Evolutionary conservation across 2,329 filamentous ascomycete genomes (phyloP).

Genomic region (Diaporthe velutina): DNA sequence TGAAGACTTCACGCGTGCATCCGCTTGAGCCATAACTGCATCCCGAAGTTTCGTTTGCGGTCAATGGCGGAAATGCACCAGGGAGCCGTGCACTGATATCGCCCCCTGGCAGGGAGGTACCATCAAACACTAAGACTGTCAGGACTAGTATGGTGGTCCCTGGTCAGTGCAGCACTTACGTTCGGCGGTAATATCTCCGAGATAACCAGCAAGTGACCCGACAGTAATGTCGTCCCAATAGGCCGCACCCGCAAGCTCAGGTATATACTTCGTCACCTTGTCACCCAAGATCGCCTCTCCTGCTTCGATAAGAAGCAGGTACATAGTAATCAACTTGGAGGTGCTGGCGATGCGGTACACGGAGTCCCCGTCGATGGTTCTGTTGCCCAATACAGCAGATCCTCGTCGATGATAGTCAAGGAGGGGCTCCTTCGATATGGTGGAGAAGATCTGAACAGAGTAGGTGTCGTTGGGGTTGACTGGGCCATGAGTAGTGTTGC

Average conservation of each 20-base stretch:
- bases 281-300: not conserved
- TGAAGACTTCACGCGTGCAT: not conserved
- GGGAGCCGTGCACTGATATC: not conserved
- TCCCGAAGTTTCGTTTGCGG: not conserved
- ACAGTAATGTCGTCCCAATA: not conserved
- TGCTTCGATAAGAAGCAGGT: not conserved
- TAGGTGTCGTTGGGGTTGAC: not conserved
- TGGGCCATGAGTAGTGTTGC: not conserved
- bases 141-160: not conserved
- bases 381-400: not conserved
- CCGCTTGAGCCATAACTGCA: not conserved
- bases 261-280: not conserved
- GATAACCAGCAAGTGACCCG: not conserved
- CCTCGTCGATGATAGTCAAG: not conserved
- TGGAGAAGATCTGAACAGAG: not conserved
- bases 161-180: not conserved
- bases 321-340: not conserved
- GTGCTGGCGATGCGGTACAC: not conserved
- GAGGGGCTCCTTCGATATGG: not conserved
- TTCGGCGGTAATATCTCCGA: not conserved
- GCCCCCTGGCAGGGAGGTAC: not conserved
- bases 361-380: not conserved
- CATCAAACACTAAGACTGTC: not conserved
- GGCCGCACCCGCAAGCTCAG: not conserved
- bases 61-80: not conserved